These are phyloP conservation scores for Quercus cerris DNA, from an alignment of 306 rosid genomes.

Conservation along the genomic window DNA sequence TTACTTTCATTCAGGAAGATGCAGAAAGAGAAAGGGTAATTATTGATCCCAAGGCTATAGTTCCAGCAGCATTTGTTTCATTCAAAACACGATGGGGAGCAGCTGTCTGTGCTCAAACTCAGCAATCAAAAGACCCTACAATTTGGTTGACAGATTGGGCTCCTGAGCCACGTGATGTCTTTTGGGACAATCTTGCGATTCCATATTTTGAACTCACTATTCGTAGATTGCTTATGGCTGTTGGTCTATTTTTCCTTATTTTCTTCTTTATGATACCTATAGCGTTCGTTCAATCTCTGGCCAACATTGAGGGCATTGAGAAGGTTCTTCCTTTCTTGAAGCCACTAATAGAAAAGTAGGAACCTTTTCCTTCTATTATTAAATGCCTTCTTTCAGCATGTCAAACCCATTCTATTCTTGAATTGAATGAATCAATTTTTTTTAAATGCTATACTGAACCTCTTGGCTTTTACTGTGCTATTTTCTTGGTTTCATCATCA, in stretches of 20 bases:
- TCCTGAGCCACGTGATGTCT: slow-evolving; percentile 84
- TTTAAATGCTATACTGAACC: background rate
- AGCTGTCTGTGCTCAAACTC: slow-evolving; percentile 96
- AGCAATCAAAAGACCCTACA: slow-evolving; percentile 75
- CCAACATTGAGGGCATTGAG: slow-evolving; percentile 75
- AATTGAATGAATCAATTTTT: background rate
- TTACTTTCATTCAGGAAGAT: slow-evolving; percentile 61
- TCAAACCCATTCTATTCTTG: background rate
- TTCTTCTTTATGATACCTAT: slow-evolving; percentile 91
- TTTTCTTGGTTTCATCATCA: background rate
- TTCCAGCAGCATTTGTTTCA: slow-evolving; percentile 95
- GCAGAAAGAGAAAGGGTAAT: slow-evolving; percentile 62
- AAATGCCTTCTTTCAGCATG: background rate
- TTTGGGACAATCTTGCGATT: slow-evolving; percentile 84
- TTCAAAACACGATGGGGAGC: slow-evolving; percentile 88
- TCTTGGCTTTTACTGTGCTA: background rate
- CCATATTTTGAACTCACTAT: slow-evolving; percentile 73
- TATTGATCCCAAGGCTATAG: slow-evolving; percentile 53
- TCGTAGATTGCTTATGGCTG: slow-evolving; percentile 56
- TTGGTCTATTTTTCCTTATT: slow-evolving; percentile 56
- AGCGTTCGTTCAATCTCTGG: slow-evolving; percentile 86
- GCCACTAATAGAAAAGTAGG: slow-evolving; percentile 66
- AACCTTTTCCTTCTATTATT: slow-evolving; percentile 18
- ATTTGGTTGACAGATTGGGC: slow-evolving; percentile 98
- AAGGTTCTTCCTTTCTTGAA: slow-evolving; percentile 79